Conservation (phyloP, 495 filamentous ascomycete genomes). For the Choiromyces venosus region DNA sequence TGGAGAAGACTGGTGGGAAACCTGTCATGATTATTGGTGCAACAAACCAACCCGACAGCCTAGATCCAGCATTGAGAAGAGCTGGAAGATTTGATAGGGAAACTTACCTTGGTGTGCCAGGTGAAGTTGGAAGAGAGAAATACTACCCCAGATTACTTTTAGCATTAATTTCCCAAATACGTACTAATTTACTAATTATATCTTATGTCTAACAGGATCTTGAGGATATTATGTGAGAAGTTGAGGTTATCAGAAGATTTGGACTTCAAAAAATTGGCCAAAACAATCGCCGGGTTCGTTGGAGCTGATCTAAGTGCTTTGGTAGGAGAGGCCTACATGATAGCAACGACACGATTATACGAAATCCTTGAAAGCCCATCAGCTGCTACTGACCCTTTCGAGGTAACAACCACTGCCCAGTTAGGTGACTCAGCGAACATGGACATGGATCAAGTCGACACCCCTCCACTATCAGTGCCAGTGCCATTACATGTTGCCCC, state of each 20-base stretch:
- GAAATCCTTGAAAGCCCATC: constrained; percentile 43
- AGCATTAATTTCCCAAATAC: not conserved
- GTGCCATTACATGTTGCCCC: too few species aligned
- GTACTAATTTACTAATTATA: not conserved
- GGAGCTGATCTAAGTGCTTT: constrained; percentile 86
- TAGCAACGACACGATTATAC: constrained; percentile 56
- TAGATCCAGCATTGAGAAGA: constrained; percentile 80
- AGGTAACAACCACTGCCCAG: not conserved
- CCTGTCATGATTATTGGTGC: constrained; percentile 90
- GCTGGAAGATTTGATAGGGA: constrained; percentile 86
- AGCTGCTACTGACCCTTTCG: not conserved
- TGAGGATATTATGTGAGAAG: constrained; percentile 68
- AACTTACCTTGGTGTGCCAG: constrained; percentile 91
- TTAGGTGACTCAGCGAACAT: constrained; percentile 15
- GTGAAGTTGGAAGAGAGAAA: constrained; percentile 71
- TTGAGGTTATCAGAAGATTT: constrained; percentile 66
- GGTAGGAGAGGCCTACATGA: constrained; percentile 64
- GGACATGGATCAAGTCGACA: constrained; percentile 24
- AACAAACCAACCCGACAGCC: constrained; percentile 82
- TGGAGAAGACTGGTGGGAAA: constrained; percentile 78
- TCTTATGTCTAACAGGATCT: constrained; percentile 50
- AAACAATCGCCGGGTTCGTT: constrained; percentile 87
- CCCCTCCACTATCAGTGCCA: constrained; percentile 1
- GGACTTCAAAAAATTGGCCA: constrained; percentile 70
- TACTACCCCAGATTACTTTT: not conserved